These are phyloP conservation scores for Kwoniella sp. DNA, from an alignment of 768 basidiomycete species.

Conservation along the genomic window DNA sequence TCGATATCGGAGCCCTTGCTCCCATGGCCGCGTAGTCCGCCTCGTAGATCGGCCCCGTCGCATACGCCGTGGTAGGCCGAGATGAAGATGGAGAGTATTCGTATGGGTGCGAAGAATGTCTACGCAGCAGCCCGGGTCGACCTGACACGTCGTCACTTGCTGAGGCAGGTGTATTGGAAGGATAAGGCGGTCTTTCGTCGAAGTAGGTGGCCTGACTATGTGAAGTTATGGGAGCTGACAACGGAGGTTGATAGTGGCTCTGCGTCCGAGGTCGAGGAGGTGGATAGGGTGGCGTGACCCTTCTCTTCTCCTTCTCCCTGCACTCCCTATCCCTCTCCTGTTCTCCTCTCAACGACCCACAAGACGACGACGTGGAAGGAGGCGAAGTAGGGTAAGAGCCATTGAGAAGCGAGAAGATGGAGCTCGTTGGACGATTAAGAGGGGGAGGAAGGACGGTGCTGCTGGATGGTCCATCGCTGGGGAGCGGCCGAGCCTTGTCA, in stretches of 20 bases:
- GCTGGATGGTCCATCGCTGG: neutral
- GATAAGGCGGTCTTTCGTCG: slow-evolving; percentile 4
- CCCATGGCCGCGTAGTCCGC: slow-evolving; percentile 27
- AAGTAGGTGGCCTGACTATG: slow-evolving; percentile 21
- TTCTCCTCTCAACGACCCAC: slow-evolving; percentile 6
- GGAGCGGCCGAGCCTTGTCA: neutral
- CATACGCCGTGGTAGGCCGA: slow-evolving; percentile 17
- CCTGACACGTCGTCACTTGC: neutral
- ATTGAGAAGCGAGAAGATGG: slow-evolving; percentile 34
- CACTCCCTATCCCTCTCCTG: slow-evolving; percentile 4
- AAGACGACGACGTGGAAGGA: slow-evolving; percentile 26
- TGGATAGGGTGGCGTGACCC: slow-evolving; percentile 4
- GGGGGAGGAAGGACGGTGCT: slow-evolving; percentile 1
- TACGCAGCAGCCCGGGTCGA: slow-evolving; percentile 34
- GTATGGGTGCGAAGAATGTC: slow-evolving; percentile 44
- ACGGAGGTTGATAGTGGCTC: slow-evolving; percentile 2
- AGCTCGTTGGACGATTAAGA: slow-evolving; percentile 12
- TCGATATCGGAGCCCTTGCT: slow-evolving; percentile 48
- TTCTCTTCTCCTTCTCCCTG: neutral
- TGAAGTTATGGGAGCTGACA: slow-evolving; percentile 17
- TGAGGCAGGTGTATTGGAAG: neutral
- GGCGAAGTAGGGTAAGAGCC: slow-evolving; percentile 11
- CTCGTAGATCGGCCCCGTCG: slow-evolving; percentile 19
- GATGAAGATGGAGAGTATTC: slow-evolving; percentile 24
- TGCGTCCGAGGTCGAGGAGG: neutral